These are phyloP conservation scores for Fraxinus americana DNA, from an alignment of 257 asterid genomes.

Conservation along the genomic window DNA sequence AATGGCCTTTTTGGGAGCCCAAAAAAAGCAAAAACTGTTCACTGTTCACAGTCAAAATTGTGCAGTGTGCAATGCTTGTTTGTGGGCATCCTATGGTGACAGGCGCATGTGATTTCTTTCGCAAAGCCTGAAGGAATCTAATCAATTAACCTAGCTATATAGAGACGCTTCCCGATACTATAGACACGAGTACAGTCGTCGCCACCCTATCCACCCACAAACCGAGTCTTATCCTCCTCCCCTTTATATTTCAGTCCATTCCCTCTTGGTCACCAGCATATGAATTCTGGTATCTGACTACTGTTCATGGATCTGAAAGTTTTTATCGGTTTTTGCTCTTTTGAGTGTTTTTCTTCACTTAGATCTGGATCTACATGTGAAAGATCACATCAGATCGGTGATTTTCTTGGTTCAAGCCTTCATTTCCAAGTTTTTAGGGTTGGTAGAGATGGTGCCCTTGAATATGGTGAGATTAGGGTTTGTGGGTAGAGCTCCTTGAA, in stretches of 20 bases:
- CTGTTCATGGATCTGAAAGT: not conserved
- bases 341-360: not conserved
- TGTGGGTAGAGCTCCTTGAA: constrained; percentile 24
- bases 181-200: not conserved
- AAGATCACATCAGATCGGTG: not conserved
- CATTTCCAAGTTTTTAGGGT: not conserved
- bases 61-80: not conserved
- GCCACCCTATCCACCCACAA: not conserved
- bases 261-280: not conserved
- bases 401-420: not conserved
- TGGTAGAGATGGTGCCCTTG: not conserved
- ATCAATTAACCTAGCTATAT: not conserved
- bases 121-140: constrained; percentile 1
- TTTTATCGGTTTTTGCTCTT: not conserved
- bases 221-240: not conserved
- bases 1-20: not conserved
- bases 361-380: not conserved
- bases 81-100: not conserved
- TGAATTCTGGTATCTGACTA: not conserved
- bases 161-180: constrained; percentile 1
- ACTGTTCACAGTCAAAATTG: constrained; percentile 1
- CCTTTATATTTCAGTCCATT: not conserved
- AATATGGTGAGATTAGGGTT: not conserved
- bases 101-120: not conserved
- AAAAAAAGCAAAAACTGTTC: not conserved